Base-by-base conservation (phyloP, 495 filamentous ascomycete species). In the Podospora didyma region DNA sequence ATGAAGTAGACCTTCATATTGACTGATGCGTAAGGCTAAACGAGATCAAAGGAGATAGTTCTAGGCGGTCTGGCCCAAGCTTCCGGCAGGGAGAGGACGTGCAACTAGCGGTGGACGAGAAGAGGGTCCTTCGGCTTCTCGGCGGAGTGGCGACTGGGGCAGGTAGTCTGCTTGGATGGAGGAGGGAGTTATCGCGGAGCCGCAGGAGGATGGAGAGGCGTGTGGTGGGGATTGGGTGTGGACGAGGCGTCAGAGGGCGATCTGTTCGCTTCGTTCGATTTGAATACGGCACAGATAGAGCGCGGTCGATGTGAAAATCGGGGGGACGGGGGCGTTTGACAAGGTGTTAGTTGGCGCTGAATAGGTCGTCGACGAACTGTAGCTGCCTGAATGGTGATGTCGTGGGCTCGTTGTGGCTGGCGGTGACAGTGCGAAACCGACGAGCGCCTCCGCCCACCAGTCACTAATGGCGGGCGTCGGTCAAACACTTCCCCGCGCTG, bases 1-100 rank as follows among this genome's bases (percentile, higher is more conserved):
- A 64, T 61, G 31, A 57, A 96, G 75, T 88, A 82, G 65, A 97
- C 77, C 84, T 96, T 96, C 93, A 97, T 96, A 71, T 56, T 85
- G 76, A 69, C 72, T 60, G 65, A 31, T 31, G 26, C 26, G 10
- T 9, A 14, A 4, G 12, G 10, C n/a, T 21, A 26, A 17, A 16
- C 6, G 39, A 42, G 2, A 14, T 2, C 12, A 16, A 14, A 16
- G n/a, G 39, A 42, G 12, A 1, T 42, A 16, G n/a, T 14, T 41
- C 12, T 41, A 42, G 39, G 12, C 14, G 39, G n/a, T 14, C 3
- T 5, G 12, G 39, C 14, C 39, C 39, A 42, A 17, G 14, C 39
- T 42, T 42, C 2, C 14, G 39, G 12, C 39, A 42, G 5, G 39
- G 39, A 14, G n/a, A 14, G n/a, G 39, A 42, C 5, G 39, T 7